Evolutionary conservation across 352 stramenopile genomes (phyloP), one percentile per base, ranked within the genome.

Genomic region (Globisporangium abappressorium): DNA sequence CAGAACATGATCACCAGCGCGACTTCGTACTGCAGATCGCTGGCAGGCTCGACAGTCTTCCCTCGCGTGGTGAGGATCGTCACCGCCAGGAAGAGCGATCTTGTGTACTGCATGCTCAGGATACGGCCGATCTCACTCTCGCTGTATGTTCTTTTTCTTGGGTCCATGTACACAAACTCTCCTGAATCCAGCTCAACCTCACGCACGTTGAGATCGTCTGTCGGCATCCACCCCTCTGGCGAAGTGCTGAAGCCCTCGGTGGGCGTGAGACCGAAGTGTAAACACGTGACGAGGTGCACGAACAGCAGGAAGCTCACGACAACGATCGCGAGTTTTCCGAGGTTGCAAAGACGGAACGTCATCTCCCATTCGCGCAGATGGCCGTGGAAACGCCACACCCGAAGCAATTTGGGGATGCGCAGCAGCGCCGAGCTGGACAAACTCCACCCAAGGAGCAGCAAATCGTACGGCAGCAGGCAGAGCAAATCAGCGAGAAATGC

Each of bases 1-100:
- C 73, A 74, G 26, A 82, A 47, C 76, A 82, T 82, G 68, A 82
- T 69, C 2, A 68, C 24, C n/a, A 79, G 57, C 5, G 76, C 76
- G 3, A 79, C 58, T 0, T 54, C 64, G 51, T 77, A 80, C 54
- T 82, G 70, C 6, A 68, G 14, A n/a, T 79, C 67, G 20, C 46
- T 71, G 5, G 70, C 64, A 22, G 75, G 75, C 56, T 82, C 70
- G 3, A 79, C 64, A 2, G 70, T 75, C 51, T 73, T 68, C 8
- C 69, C 72, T 1, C 74, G 34, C 5, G 61, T 66, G 5, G 72
- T 66, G 6, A 78, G 57, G 2, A 73, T 66, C n/a, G 71, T 70
- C 2, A 65, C 59, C 4, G 72, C 72, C 38, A 73, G 68, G 30
- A 73, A 78, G 4, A 78, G 51, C 11, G 72, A 73, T 36, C 72